A percentile compares a stretch with the other conserved stretches of the same genome.
phyloP scores from a whole-genome alignment of 2,329 filamentous ascomycete genomes.

The Fusarium tupiense region DNA sequence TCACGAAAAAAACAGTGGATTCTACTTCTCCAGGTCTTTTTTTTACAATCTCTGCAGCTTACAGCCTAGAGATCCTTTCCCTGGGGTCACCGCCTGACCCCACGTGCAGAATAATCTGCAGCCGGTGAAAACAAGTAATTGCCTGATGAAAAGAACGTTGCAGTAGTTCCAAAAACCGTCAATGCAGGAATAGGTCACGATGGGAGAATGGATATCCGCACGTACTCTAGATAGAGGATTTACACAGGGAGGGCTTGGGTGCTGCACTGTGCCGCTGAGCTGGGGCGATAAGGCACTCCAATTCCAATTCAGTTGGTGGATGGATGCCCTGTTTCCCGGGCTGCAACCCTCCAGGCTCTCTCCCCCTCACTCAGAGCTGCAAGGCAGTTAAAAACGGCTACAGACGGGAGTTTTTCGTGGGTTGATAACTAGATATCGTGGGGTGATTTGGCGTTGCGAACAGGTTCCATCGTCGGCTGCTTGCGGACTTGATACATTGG shows the following conservation, averaged over 20 bases:
- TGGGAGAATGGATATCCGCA: constrained; percentile 15
- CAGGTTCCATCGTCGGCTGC: neutral
- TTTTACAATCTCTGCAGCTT: neutral
- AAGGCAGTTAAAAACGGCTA: constrained; percentile 14
- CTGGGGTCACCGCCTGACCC: constrained; percentile 33
- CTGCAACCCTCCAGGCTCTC: constrained; percentile 16
- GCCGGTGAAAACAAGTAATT: constrained; percentile 32
- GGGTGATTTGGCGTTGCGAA: constrained; percentile 15
- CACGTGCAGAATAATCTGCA: constrained; percentile 34
- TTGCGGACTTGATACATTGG: neutral
- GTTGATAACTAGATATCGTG: constrained; percentile 23
- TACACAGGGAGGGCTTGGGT: neutral
- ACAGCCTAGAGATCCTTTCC: constrained; percentile 5
- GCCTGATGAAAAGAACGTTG: constrained; percentile 30
- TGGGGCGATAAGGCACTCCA: constrained; percentile 37
- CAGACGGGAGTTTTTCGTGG: constrained; percentile 31
- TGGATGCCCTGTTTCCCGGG: constrained; percentile 10
- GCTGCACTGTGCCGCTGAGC: constrained; percentile 31
- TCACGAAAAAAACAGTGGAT: neutral
- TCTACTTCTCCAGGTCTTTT: neutral
- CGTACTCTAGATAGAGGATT: constrained; percentile 12
- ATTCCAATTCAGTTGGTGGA: constrained; percentile 21
- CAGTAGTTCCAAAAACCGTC: constrained; percentile 8
- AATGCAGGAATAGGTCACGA: constrained; percentile 21
- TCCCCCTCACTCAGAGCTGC: neutral